These are phyloP conservation scores for Castanea mollissima DNA, from an alignment of 306 rosid genomes.

Conservation along the genomic window DNA sequence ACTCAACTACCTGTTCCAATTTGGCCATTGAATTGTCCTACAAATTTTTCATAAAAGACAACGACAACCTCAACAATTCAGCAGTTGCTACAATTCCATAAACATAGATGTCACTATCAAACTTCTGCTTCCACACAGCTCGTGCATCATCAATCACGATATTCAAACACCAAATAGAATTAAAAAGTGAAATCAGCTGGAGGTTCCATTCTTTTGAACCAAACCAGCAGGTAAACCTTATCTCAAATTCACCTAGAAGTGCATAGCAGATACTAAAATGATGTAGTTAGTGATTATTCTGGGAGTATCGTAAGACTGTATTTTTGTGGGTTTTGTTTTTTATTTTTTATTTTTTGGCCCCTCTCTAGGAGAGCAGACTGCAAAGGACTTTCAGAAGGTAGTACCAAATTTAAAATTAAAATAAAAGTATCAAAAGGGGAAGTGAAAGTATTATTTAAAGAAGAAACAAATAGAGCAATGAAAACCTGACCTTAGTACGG, in stretches of 20 bases:
- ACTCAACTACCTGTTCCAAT: not conserved
- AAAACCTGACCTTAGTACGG: conserved; percentile 74
- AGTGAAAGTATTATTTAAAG: not conserved
- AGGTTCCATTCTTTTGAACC: not conserved
- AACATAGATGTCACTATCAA: not conserved
- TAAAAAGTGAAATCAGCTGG: not conserved
- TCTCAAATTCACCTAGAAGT: not conserved
- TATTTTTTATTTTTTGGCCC: not conserved
- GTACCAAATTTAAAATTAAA: not conserved
- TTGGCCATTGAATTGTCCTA: not conserved
- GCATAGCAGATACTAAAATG: not conserved
- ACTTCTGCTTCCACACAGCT: not conserved
- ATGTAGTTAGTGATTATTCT: not conserved
- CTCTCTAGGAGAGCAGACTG: too few species aligned
- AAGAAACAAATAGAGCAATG: not conserved
- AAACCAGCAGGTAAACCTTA: not conserved
- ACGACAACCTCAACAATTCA: not conserved
- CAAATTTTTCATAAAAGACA: not conserved
- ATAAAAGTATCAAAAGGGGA: not conserved
- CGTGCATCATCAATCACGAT: not conserved
- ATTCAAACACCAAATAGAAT: not conserved
- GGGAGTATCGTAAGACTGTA: not conserved
- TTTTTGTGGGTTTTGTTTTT: not conserved
- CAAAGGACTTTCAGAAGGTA: too few species aligned
- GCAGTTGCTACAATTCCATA: not conserved